phyloP scores from a whole-genome alignment of 306 rosid genomes.

The Vicia faba region DNA sequence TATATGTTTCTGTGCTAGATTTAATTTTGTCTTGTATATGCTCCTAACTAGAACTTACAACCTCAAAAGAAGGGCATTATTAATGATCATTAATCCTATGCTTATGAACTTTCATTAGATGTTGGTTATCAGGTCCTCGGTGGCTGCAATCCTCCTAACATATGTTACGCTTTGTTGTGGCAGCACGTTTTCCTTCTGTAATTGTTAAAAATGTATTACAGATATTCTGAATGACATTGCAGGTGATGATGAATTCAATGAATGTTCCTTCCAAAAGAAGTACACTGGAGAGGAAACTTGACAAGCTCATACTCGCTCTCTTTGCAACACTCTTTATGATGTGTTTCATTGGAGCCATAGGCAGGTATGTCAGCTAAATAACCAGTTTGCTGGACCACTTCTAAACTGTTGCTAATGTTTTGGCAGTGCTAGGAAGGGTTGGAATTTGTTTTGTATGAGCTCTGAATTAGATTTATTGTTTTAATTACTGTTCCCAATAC shows the following conservation, averaged over 20 bases:
- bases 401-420: slow-evolving; percentile 18
- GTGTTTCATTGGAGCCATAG: slow-evolving; percentile 88
- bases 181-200: slow-evolving; percentile 21
- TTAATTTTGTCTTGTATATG: slow-evolving; percentile 31
- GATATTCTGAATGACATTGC: slow-evolving; percentile 43
- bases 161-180: slow-evolving; percentile 13
- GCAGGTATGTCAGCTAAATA: slow-evolving; percentile 62
- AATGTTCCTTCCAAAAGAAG: slow-evolving; percentile 99
- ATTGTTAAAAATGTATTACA: slow-evolving; percentile 26
- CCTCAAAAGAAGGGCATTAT: background rate
- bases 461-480: slow-evolving; percentile 23
- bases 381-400: slow-evolving; percentile 18
- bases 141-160: slow-evolving; percentile 20
- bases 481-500: slow-evolving; percentile 20
- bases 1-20: slow-evolving; percentile 29
- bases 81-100: slow-evolving; percentile 12
- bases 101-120: slow-evolving; percentile 14
- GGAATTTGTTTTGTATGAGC: slow-evolving; percentile 21
- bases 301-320: slow-evolving; percentile 82
- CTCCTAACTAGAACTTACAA: slow-evolving; percentile 12
- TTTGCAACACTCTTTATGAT: slow-evolving; percentile 72
- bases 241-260: slow-evolving; percentile 99
- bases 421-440: slow-evolving; percentile 11
- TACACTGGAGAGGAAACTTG: slow-evolving; percentile 94
- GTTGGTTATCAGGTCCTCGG: slow-evolving; percentile 23